Conservation (phyloP, 768 basidiomycete genomes). For the Floccularia luteovirens region DNA sequence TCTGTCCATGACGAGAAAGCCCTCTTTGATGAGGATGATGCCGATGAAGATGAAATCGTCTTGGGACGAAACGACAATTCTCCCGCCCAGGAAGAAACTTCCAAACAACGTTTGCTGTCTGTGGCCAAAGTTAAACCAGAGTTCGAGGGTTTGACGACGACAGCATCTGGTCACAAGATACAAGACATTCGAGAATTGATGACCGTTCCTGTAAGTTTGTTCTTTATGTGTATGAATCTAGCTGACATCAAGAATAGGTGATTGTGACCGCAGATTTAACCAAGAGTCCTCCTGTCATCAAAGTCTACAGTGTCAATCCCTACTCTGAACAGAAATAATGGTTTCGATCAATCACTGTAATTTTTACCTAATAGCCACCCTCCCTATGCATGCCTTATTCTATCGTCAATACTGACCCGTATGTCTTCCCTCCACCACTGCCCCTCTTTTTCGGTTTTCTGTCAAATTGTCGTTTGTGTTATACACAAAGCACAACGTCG, state of each 20-base stretch:
- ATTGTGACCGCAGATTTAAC: slow-evolving; percentile 93
- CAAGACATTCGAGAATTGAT: slow-evolving; percentile 93
- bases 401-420: neutral
- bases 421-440: neutral
- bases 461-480: neutral
- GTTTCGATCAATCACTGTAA: neutral
- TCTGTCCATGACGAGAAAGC: slow-evolving; percentile 84
- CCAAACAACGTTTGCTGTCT: slow-evolving; percentile 73
- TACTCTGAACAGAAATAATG: slow-evolving; percentile 54
- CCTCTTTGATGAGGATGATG: slow-evolving; percentile 84
- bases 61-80: slow-evolving; percentile 47
- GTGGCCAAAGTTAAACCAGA: slow-evolving; percentile 66
- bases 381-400: neutral
- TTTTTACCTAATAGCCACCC: neutral
- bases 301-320: slow-evolving; percentile 94
- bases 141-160: slow-evolving; percentile 79
- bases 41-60: slow-evolving; percentile 77
- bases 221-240: neutral
- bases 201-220: slow-evolving; percentile 75
- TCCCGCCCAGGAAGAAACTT: slow-evolving; percentile 43
- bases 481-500: too few relatives aligned
- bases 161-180: slow-evolving; percentile 79
- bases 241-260: slow-evolving; percentile 41
- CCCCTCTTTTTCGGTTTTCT: neutral
- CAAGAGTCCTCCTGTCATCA: slow-evolving; percentile 95